Conservation (phyloP, 23 red algal species). For the Gracilariopsis chorda region DNA sequence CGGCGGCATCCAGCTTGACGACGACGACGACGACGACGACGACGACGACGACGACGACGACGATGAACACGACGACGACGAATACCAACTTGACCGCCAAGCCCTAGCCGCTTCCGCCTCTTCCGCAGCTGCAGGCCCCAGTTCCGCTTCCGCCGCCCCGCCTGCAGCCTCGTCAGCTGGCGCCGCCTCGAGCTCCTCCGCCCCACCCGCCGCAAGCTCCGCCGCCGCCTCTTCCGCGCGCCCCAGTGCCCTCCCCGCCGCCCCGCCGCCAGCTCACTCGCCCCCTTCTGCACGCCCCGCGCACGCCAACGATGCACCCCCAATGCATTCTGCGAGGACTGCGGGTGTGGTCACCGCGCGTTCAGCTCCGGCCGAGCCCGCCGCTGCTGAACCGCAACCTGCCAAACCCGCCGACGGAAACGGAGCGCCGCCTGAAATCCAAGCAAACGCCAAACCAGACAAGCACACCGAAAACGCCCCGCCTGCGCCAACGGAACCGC, state of each 20-base stretch:
- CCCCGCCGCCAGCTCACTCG: neutral
- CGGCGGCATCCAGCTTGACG: neutral
- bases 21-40: conserved; percentile 15
- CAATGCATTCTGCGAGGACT: neutral
- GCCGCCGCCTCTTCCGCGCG: neutral
- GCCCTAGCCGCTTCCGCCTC: neutral
- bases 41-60: neutral
- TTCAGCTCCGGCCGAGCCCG: too few species aligned
- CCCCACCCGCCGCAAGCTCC: neutral
- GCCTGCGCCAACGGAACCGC: too few species aligned
- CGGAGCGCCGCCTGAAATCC: neutral
- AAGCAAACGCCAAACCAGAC: too few species aligned
- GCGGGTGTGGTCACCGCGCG: neutral
- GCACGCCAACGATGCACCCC: neutral
- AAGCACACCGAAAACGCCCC: neutral
- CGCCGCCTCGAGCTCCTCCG: neutral
- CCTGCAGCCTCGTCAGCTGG: neutral
- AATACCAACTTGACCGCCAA: neutral
- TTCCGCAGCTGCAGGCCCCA: neutral
- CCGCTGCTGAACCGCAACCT: neutral
- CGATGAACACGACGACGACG: neutral
- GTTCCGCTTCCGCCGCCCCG: neutral
- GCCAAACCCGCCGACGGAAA: neutral
- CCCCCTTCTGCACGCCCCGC: neutral
- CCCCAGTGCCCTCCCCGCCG: neutral